phyloP scores from a whole-genome alignment of 768 basidiomycete genomes.

The Daedaleopsis nitida region DNA sequence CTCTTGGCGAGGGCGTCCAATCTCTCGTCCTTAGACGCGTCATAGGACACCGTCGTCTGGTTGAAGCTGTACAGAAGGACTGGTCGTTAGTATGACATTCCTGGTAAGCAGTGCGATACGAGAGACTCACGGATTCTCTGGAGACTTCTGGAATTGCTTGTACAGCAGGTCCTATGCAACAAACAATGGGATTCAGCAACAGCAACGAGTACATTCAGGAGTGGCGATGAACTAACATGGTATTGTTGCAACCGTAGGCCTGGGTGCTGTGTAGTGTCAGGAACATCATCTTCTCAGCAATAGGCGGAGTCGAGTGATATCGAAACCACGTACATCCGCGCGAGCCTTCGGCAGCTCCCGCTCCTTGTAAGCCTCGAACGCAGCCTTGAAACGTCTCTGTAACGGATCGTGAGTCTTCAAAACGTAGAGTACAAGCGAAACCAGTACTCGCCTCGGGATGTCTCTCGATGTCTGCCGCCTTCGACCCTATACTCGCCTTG shows the following conservation, averaged over 20 bases:
- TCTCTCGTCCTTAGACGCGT: constrained; percentile 87
- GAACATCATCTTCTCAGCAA: background rate
- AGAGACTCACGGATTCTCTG: constrained; percentile 84
- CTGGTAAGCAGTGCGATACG: background rate
- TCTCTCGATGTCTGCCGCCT: constrained; percentile 83
- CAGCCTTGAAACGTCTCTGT: constrained; percentile 90
- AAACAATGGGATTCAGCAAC: background rate
- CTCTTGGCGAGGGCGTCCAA: constrained; percentile 72
- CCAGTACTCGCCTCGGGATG: constrained; percentile 80
- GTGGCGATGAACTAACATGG: constrained; percentile 46
- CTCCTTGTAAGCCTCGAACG: constrained; percentile 91
- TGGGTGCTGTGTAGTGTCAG: constrained; percentile 59
- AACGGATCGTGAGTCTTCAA: constrained; percentile 5
- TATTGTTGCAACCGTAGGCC: constrained; percentile 92
- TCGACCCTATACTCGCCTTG: constrained; percentile 86
- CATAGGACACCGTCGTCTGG: constrained; percentile 75
- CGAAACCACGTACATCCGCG: constrained; percentile 56
- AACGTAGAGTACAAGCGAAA: constrained; percentile 1
- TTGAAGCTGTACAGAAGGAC: constrained; percentile 63
- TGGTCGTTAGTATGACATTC: background rate
- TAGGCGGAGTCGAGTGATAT: background rate
- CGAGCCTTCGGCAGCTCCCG: constrained; percentile 79
- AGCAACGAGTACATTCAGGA: background rate
- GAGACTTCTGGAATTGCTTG: constrained; percentile 96
- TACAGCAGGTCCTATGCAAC: constrained; percentile 69